phyloP scores from a whole-genome alignment of 371 early-diverging fungal genomes.

The Blakeslea trispora region DNA sequence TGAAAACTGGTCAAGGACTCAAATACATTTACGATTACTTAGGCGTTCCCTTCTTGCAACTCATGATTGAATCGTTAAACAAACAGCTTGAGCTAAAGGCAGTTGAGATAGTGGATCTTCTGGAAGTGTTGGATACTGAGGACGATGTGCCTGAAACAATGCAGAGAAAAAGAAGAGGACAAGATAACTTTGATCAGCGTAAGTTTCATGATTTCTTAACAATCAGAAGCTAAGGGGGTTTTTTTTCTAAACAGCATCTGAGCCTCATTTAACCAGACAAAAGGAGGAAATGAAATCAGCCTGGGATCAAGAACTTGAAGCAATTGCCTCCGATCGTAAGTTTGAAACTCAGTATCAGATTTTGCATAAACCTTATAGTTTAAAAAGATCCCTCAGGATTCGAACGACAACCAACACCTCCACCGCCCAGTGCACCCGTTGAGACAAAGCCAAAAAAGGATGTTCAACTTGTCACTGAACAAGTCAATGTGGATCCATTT shows the following conservation, averaged over 20 bases:
- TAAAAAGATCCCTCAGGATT: conserved; percentile 3
- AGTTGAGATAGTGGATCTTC: conserved; percentile 41
- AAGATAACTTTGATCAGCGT: conserved; percentile 52
- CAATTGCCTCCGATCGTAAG: conserved; percentile 41
- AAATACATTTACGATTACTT: conserved; percentile 64
- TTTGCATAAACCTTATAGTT: neutral
- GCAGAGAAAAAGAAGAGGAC: conserved; percentile 36
- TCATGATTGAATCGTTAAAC: conserved; percentile 59
- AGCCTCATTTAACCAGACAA: conserved; percentile 36
- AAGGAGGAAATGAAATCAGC: conserved; percentile 37
- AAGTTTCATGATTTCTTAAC: conserved; percentile 1
- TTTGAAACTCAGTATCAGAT: neutral
- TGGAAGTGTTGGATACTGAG: conserved; percentile 31
- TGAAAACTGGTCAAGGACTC: conserved; percentile 63
- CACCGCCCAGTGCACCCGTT: conserved; percentile 48
- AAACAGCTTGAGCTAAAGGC: conserved; percentile 56
- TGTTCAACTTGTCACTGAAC: conserved; percentile 22
- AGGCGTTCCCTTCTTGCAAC: conserved; percentile 64
- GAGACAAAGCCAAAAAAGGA: conserved; percentile 33
- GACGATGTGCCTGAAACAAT: conserved; percentile 44
- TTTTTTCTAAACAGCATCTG: conserved; percentile 28
- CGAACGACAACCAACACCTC: conserved; percentile 32
- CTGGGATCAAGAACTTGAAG: conserved; percentile 47
- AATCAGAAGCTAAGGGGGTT: neutral
- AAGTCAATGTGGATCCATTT: conserved; percentile 46